phyloP scores from a whole-genome alignment of 768 basidiomycete genomes.

The Leccinellum rugosiceps region DNA sequence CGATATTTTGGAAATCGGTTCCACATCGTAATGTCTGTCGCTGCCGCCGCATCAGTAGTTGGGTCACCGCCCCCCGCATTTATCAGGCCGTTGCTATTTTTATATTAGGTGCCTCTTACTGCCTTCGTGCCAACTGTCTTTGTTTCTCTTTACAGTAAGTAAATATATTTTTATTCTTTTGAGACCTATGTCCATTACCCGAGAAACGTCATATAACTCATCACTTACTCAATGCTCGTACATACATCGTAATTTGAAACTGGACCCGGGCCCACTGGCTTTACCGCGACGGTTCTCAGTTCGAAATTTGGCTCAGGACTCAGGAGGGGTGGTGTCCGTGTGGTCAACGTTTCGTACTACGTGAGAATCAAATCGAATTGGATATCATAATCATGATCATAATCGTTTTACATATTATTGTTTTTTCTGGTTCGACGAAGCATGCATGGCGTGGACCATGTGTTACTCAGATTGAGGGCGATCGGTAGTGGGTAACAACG shows the following conservation, averaged over 20 bases:
- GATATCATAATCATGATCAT: neutral
- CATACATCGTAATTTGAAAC: neutral
- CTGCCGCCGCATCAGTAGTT: neutral
- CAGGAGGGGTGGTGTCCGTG: neutral
- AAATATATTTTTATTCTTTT: neutral
- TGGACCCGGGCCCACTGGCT: neutral
- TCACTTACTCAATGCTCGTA: neutral
- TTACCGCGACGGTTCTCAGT: neutral
- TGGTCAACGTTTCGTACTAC: neutral
- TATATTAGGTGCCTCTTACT: neutral
- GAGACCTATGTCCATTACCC: neutral
- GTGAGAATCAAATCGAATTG: neutral
- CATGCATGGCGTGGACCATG: neutral
- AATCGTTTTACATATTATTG: neutral
- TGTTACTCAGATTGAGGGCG: neutral
- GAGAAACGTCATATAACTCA: neutral
- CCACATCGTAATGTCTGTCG: neutral
- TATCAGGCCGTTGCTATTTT: neutral
- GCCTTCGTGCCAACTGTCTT: neutral
- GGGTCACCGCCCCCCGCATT: neutral
- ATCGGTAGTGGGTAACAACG: neutral
- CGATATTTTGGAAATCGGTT: neutral
- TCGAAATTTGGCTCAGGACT: neutral
- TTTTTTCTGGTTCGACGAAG: neutral
- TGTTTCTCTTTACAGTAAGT: neutral